Base-by-base conservation (phyloP, 192 early-diverging fungal species). In the Pilaira anomala region DNA sequence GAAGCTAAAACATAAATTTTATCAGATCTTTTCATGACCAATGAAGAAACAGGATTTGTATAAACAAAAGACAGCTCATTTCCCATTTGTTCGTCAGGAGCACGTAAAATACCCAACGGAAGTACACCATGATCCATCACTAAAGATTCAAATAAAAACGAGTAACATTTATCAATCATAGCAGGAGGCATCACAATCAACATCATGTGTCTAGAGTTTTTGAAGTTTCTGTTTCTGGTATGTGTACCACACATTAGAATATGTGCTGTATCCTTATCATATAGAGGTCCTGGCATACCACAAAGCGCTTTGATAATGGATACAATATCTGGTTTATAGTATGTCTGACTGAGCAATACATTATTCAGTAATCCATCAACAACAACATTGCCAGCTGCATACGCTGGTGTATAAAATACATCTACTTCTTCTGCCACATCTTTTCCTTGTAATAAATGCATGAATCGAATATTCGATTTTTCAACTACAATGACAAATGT, bases 11-110 rank as follows among this genome's bases (percentile, higher is more conserved):
- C 79, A 68, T 88, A 90, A n/a, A 90, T 62, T 28, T 69, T 60
- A 48, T 90, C 88, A 28, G 73, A 75, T 14, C 58, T 57, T 45
- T 68, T 78, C 60, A 88, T 36, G 2, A 87, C 25, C 11, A 88
- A 67, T 3, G 74, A 77, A 40, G 83, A 74, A 18, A 85, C 67
- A 13, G 88, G 88, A 65, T 90, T 90, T 0, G 82, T 84, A 74
- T 83, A 85, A 19, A 90, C 84, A 75, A 85, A 90, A 0, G 88
- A 84, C 9, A 83, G 57, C 40, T 74, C 76, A 71, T 90, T 88
- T 16, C 81, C 77, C 39, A 78, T 58, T 7, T 68, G 66, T n/a
- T 61, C 60, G 25, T 78, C 74, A 3, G 78, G 74, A 3, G 71
- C 74, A 16, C 81, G 58, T 42, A 75, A 71, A 1, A 83, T 50